phyloP scores from a whole-genome alignment of 306 rosid species.

The Benincasa hispida region DNA sequence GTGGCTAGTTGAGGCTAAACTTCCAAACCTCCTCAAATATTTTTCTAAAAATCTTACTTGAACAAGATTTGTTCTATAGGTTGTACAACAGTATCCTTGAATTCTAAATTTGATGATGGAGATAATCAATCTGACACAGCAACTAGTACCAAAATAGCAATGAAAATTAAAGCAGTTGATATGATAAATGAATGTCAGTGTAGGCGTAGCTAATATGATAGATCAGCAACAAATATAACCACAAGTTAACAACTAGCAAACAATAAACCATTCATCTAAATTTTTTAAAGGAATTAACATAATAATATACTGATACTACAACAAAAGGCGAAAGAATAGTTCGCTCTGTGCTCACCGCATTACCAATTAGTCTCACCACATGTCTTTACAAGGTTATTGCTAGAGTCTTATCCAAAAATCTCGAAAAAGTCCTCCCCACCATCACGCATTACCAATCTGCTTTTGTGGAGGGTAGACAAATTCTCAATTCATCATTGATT shows the following conservation, averaged over 20 bases:
- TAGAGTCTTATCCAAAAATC: no score
- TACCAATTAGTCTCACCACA: no score
- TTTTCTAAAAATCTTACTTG: not conserved
- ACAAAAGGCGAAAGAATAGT: no score
- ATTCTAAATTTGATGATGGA: not conserved
- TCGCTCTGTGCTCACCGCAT: no score
- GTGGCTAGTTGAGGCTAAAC: not conserved
- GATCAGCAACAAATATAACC: not conserved
- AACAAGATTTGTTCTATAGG: not conserved
- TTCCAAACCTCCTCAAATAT: not conserved
- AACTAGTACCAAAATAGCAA: not conserved
- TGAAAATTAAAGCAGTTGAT: not conserved
- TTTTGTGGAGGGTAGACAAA: no score
- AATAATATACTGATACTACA: no score
- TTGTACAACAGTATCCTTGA: not conserved
- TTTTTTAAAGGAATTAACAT: no score
- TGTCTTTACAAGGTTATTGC: no score
- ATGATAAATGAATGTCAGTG: no score
- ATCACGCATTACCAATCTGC: no score
- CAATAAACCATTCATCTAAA: not conserved
- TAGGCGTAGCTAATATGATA: not conserved
- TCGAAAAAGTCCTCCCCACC: no score
- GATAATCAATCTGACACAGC: not conserved
- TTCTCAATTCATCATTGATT: no score
- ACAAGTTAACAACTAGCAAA: not conserved